Conservation (phyloP, 371 early-diverging fungal genomes). For the Syncephalastrum racemosum region DNA sequence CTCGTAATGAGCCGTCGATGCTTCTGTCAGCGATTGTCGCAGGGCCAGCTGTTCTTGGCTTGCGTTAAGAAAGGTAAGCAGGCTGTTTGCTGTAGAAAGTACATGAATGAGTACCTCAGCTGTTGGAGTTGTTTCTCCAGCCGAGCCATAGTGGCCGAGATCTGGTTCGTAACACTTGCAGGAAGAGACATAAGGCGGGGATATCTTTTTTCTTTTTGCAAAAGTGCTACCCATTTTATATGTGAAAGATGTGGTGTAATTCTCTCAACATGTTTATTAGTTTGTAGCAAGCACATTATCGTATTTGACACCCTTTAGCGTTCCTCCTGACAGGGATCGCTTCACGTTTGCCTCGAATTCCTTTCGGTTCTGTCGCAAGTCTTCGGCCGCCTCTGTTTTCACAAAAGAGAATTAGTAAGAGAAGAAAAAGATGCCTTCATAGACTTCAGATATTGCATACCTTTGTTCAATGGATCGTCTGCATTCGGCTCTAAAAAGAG, state of each 20-base stretch:
- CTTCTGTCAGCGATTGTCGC: not conserved
- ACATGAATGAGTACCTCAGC: not conserved
- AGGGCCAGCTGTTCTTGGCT: too few relatives aligned
- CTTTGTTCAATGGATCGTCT: conserved; percentile 98
- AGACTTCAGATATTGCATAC: conserved; percentile 28
- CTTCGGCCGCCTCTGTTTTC: conserved; percentile 72
- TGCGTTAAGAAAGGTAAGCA: too few relatives aligned
- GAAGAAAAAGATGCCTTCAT: not conserved
- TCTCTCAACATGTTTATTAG: too few relatives aligned
- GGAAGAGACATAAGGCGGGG: conserved; percentile 5
- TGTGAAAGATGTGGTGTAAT: not conserved
- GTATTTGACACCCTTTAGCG: conserved; percentile 59
- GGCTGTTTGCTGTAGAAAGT: too few relatives aligned
- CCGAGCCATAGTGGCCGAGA: conserved; percentile 1
- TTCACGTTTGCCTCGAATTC: conserved; percentile 69
- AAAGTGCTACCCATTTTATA: not conserved
- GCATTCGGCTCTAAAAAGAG: conserved; percentile 98
- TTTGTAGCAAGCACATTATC: conserved; percentile 53
- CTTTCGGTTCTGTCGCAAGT: conserved; percentile 61
- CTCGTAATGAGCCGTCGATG: not conserved
- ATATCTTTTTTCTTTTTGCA: not conserved
- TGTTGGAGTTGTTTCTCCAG: conserved; percentile 8
- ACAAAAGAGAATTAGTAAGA: not conserved
- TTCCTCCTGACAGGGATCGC: conserved; percentile 68
- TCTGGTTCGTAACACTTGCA: not conserved